Conservation (phyloP, 192 early-diverging fungal genomes). For the Rhizoclosmatium globosum region DNA sequence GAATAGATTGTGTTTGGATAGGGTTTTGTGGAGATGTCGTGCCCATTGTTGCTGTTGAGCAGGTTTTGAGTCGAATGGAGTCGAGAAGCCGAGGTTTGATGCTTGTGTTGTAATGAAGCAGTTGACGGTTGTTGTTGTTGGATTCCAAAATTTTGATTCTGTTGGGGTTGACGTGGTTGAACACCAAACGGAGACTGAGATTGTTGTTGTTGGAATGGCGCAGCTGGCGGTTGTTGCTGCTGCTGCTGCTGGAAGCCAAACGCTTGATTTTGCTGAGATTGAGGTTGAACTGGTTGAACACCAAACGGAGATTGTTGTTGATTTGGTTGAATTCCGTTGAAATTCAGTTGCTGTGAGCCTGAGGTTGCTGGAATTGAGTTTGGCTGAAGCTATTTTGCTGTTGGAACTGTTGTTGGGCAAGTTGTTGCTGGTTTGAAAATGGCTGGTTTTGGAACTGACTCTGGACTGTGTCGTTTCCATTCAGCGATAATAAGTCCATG, state of each 20-base stretch:
- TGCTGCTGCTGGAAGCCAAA: background rate
- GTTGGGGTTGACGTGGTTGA: background rate
- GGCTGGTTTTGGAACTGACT: background rate
- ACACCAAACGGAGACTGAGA: constrained; percentile 2
- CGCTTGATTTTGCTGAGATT: background rate
- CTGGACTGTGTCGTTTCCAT: background rate
- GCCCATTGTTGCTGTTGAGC: too few relatives aligned
- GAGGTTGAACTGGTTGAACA: background rate
- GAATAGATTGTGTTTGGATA: too few relatives aligned
- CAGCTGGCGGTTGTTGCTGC: constrained; percentile 31
- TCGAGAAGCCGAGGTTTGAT: background rate
- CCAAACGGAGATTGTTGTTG: background rate
- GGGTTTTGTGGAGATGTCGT: too few relatives aligned
- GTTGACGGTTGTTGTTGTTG: constrained; percentile 21
- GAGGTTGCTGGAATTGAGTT: constrained; percentile 13
- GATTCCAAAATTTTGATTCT: background rate
- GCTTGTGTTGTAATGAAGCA: background rate
- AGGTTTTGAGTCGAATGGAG: too few relatives aligned
- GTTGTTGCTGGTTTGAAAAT: constrained; percentile 18
- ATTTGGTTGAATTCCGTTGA: constrained; percentile 23
- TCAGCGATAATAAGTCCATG: background rate
- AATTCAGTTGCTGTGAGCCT: constrained; percentile 25
- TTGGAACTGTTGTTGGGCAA: background rate
- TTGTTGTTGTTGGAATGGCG: constrained; percentile 42
- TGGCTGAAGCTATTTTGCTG: background rate